Base-by-base conservation (phyloP, 306 rosid genomes). In the Gastrolobium villosum region DNA sequence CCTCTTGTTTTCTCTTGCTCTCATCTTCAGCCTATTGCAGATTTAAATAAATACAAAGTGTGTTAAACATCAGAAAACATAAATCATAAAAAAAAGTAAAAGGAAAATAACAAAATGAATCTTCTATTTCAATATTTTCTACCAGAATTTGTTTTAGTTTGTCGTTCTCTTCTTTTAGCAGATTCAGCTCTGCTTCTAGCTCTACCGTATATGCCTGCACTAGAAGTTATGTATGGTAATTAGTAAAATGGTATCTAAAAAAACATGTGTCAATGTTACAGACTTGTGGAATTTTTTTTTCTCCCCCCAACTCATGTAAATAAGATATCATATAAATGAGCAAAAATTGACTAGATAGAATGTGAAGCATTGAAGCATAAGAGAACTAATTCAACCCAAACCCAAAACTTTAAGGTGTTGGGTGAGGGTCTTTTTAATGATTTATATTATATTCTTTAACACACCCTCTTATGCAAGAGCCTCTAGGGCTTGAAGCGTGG, bases 141-240 rank as follows among this genome's bases (percentile, higher is more conserved):
- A 93, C 98, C 94, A 88, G 77, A 62, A 20, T 45, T 79, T 85
- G 75, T 87, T 85, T 91, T n/a, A 93, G 86, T 65, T 67, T 49
- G 34, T 79, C 79, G 14, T 91, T 93, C 87, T 91, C 93, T 37
- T 85, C 73, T 80, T 70, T 83, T 0, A 93, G 94, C 20, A 81
- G 85, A 60, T 60, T 81, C 79, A 89, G 66, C 65, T 88, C 96
- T 32, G 83, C 88, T 83, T 93, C 98, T 34, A 93, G 78, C 82
- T 91, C 98, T 43, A 89, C 90, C 1, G 91, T 88, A 30, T 93
- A 93, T 36, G 96, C 96, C 98, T 93, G 86, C 72, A 80, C 71
- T 6, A 65, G 6, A 76, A 74, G 4, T 35, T 3, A 49, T 32
- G 57, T 15, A 54, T 54, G 6, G 15, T 5, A 45, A 15, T 61